Evolutionary conservation across 2,329 filamentous ascomycete species (phyloP), one percentile per base, ranked within the genome.

Genomic region (Fusarium zealandicum): DNA sequence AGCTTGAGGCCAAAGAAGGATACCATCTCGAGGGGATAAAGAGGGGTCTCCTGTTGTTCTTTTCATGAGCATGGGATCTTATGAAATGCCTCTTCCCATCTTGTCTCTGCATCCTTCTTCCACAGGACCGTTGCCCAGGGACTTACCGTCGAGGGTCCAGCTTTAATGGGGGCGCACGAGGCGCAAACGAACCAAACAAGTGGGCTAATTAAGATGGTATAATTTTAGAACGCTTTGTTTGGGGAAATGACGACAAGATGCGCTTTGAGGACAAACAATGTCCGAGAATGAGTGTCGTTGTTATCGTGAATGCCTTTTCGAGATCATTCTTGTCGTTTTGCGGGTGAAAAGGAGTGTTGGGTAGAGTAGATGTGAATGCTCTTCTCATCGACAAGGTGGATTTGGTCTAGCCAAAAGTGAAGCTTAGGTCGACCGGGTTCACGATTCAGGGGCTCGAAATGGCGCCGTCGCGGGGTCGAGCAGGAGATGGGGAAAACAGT

Each of bases 1-100:
- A 84, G 74, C 68, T 80, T 83, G 67, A 85, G 72, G 42, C 82
- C 82, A 59, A 85, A 84, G 59, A 85, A 82, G 3, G 83, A 84
- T 17, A 85, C 82, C 83, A 85, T 85, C 49, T 54, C 58, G 60
- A 50, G 36, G 18, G 52, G 44, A 39, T 44, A 33, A 13, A 14
- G 36, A 10, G 28, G 16, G 18, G 22, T 44, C 38, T 57, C 43
- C 38, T 57, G 20, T 28, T 35, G 43, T 32, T 31, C 18, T 18
- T 33, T 57, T 50, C 58, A 61, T 60, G 46, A 60, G 57, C 46
- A 37, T 49, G n/a, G 16, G 42, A 12, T 33, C 48, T 46, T 25
- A 11, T 28, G 41, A 22, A 16, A 54, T 44, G 43, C 17, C 27
- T 40, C 36, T 18, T 28, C 17, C 32, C 33, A 20, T 37, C 27